Evolutionary conservation across 208 protist genomes (phyloP), one percentile per base, ranked within the genome.

Genomic region (Trypanosoma theileri): DNA sequence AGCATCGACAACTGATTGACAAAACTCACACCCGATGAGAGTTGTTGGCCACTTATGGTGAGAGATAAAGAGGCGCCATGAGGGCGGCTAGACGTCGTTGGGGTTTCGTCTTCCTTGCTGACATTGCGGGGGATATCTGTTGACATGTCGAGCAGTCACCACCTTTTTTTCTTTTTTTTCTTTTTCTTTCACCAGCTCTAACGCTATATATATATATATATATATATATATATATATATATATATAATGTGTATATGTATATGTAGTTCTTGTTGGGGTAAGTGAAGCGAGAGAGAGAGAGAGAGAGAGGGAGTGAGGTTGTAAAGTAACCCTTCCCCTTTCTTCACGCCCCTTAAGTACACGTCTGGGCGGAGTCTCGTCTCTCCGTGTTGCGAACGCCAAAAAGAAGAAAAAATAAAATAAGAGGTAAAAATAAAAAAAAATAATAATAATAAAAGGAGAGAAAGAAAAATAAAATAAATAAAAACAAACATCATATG

Each of bases 1-100:
- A 19, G 17, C 66, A 19, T 73, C 54, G 0, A 64, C 58, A 16
- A n/a, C 62, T 10, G 46, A 55, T 8, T 63, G 59, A 22, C 70
- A 50, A 13, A 66, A 24, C 19, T 78, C 66, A 19, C 61, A 42
- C 14, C 55, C 16, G 14, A 28, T 17, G 58, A 26, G 19, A 4
- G 48, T 9, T 3, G 45, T 41, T 53, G 61, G 46, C 22, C 58
- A 3, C 58, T 40, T 9, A 44, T 56, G 26, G 73, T 42, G 35
- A 66, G 64, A n/a, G 68, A 66, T 16, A 42, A 60, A 0, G 70
- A 41, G 4, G 22, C 61, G n/a, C n/a, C 62, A 4, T 35, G 4
- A 8, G 28, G 1, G 6, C 28, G 1, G 28, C 6, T 1, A 35
- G 13, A 26, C 4, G 31, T 3, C 31, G 17, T 24, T n/a, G n/a